A percentile compares a stretch with the other conserved stretches of the same genome.
These are phyloP conservation scores for Geosmithia morbida DNA, from an alignment of 2,329 filamentous ascomycete species.

Conservation along the genomic window DNA sequence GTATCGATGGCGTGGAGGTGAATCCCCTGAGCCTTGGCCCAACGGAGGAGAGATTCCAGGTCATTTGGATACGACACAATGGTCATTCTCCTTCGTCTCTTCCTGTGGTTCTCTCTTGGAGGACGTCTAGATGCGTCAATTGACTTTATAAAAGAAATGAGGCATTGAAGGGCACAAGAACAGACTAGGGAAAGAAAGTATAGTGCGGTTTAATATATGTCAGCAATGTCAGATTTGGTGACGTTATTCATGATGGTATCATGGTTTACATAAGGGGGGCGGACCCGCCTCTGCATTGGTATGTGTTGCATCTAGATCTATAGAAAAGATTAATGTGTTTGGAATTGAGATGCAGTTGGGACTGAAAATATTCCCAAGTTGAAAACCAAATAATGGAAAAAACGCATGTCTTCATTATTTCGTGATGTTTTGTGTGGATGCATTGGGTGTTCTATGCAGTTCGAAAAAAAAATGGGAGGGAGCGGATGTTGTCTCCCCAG, in stretches of 20 bases:
- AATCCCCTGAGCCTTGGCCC: conserved; percentile 2
- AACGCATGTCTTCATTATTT: no score
- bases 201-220: not conserved
- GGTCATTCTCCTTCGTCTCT: not conserved
- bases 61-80: not conserved
- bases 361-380: no score
- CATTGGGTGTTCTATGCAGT: no score
- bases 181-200: not conserved
- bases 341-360: no score
- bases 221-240: not conserved
- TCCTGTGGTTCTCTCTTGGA: not conserved
- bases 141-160: not conserved
- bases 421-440: no score
- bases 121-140: not conserved
- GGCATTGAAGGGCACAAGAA: not conserved
- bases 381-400: no score
- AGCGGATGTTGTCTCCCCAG: no score
- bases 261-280: not conserved
- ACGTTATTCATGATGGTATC: not conserved
- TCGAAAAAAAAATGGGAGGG: no score
- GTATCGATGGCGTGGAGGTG: conserved; percentile 50
- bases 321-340: no score
- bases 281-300: not conserved
- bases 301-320: not conserved
- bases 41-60: not conserved